Conservation (phyloP, 2,329 filamentous ascomycete species). For the Kalaharituber pfeilii region DNA sequence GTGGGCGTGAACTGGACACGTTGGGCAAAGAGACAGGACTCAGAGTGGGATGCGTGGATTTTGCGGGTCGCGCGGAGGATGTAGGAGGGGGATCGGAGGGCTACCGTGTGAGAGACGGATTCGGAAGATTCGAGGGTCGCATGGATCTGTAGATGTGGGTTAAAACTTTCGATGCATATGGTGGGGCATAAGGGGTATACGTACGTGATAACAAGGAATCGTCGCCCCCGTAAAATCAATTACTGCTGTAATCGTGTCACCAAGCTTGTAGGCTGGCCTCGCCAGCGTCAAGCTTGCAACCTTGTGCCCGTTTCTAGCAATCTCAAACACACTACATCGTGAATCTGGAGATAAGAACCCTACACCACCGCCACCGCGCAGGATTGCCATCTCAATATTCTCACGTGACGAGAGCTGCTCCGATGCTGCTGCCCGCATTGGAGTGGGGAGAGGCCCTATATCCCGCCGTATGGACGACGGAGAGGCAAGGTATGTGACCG, state of each 20-base stretch:
- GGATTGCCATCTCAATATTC: slow-evolving; percentile 76
- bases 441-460: slow-evolving; percentile 46
- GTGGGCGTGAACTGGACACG: slow-evolving; percentile 65
- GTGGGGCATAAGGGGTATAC: slow-evolving; percentile 1
- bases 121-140: slow-evolving; percentile 74
- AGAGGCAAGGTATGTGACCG: background rate
- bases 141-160: no score
- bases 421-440: slow-evolving; percentile 37
- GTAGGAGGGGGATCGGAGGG: slow-evolving; percentile 67
- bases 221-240: slow-evolving; percentile 67
- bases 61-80: slow-evolving; percentile 75
- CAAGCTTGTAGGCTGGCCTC: slow-evolving; percentile 71
- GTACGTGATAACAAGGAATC: slow-evolving; percentile 66
- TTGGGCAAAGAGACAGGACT: slow-evolving; percentile 66
- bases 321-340: slow-evolving; percentile 46
- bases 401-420: slow-evolving; percentile 56
- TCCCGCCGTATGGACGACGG: slow-evolving; percentile 15
- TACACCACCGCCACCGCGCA: slow-evolving; percentile 40
- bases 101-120: slow-evolving; percentile 60
- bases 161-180: no score
- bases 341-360: slow-evolving; percentile 6
- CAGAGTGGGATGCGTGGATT: slow-evolving; percentile 58
- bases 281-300: slow-evolving; percentile 82
- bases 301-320: slow-evolving; percentile 76
- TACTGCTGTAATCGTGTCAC: slow-evolving; percentile 67